Base-by-base conservation (phyloP, 768 basidiomycete genomes). In the Boletus insuetus region DNA sequence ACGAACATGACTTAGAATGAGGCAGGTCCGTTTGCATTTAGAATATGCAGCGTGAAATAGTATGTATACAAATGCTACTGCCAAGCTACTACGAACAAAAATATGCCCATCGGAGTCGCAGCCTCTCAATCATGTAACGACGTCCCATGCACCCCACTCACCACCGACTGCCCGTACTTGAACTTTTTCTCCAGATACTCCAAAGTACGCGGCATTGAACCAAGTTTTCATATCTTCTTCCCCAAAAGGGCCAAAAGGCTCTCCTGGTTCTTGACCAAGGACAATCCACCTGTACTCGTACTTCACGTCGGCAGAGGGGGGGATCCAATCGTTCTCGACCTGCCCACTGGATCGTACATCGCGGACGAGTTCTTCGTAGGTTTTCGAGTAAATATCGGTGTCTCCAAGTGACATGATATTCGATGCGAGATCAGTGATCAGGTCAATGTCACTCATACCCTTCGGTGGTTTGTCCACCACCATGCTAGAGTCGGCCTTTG, bases 341-440 rank as follows among this genome's bases (percentile, higher is more conserved):
- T 73, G 75, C 38, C 89, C 91, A 6, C 89, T 84, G 5, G 83
- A 78, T 32, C 90, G 83, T 20, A 94, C 81, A 38, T 79, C 75
- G 54, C 89, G 85, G 19, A 96, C 83, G 49, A 96, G 79, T 65
- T 91, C 87, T 61, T 94, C 91, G 67, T 91, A 91, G 0, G 89
- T 88, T 68, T 82, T 86, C 39, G 86, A 87, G 73, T 95, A 96
- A 51, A 95, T 82, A 64, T 95, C 92, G 17, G 81, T 77, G 58
- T 96, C 91, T 22, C 91, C 91, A 14, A 93, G 79, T 0, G 87
- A 86, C 85, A 96, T 87, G 59, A 95, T 81, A 37, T 79, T 86
- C n/a, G 91, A 94, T 7, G 93, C 91, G 48, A 93, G 81, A 72
- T 91, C 86, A 0, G 94, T 94, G 58, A 95, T 82, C 19, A 77